phyloP scores from a whole-genome alignment of 2,329 filamentous ascomycete species.

The Monosporascus sp. region DNA sequence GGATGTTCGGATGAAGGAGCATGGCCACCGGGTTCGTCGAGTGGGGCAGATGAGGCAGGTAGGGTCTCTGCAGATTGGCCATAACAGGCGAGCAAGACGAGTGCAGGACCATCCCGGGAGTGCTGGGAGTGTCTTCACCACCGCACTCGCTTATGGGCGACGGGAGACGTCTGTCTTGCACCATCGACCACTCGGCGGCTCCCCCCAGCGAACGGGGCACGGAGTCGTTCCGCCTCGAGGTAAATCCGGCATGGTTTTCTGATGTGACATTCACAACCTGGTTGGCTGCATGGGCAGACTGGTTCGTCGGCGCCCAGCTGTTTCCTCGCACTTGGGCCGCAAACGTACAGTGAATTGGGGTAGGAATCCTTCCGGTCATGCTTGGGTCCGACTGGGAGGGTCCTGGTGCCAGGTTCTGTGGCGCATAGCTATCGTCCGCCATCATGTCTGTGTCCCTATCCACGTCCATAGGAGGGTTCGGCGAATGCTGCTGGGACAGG shows the following conservation, averaged over 20 bases:
- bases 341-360: constrained; percentile 55
- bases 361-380: constrained; percentile 46
- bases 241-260: constrained; percentile 16
- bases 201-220: constrained; percentile 44
- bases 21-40: constrained; percentile 29
- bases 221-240: constrained; percentile 31
- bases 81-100: constrained; percentile 20
- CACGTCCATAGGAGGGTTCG: constrained; percentile 21
- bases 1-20: constrained; percentile 32
- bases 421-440: constrained; percentile 29
- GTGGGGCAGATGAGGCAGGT: constrained; percentile 29
- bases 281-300: constrained; percentile 26
- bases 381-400: constrained; percentile 28
- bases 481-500: constrained; percentile 17
- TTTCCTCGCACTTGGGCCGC: constrained; percentile 50
- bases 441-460: constrained; percentile 49
- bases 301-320: constrained; percentile 36
- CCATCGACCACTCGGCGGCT: constrained; percentile 43
- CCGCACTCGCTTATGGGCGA: constrained; percentile 55
- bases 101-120: constrained; percentile 35
- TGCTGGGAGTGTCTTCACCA: constrained; percentile 37
- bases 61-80: constrained; percentile 28
- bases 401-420: constrained; percentile 23
- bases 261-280: constrained; percentile 34
- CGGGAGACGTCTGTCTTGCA: constrained; percentile 49